phyloP scores from a whole-genome alignment of 2,329 filamentous ascomycete species.

The Trichoderma sp. region DNA sequence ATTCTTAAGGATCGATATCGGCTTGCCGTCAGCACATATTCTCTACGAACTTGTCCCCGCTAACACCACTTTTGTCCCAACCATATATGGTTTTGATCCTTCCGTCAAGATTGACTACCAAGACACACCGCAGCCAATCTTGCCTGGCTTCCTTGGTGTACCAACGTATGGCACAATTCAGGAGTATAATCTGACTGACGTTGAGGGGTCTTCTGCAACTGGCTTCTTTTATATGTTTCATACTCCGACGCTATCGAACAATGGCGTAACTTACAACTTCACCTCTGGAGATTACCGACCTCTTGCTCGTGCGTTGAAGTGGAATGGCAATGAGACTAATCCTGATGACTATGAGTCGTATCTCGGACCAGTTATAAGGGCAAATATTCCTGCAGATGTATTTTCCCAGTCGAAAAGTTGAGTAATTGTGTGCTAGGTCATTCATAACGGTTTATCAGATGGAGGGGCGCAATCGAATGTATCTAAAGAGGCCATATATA shows the following conservation, averaged over 20 bases:
- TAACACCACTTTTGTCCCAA: not conserved
- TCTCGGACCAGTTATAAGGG: not conserved
- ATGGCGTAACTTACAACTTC: not conserved
- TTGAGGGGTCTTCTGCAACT: not conserved
- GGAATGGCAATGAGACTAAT: not conserved
- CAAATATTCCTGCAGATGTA: not conserved
- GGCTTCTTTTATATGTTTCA: not conserved
- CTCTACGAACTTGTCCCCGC: not conserved
- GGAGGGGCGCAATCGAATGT: no score
- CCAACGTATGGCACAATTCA: not conserved
- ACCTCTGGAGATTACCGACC: constrained; percentile 6
- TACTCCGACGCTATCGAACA: not conserved
- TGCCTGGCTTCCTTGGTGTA: not conserved
- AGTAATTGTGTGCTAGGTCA: no score
- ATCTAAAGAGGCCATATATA: no score
- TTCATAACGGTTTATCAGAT: no score
- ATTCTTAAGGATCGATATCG: not conserved
- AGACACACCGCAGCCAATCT: not conserved
- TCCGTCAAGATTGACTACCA: not conserved
- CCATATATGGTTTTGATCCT: constrained; percentile 4
- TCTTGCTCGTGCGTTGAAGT: not conserved
- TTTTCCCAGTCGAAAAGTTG: not conserved
- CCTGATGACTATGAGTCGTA: constrained; percentile 4
- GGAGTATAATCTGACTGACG: not conserved
- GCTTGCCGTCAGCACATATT: not conserved